phyloP scores from a whole-genome alignment of 345 rosid species.

The Pistacia atlantica region DNA sequence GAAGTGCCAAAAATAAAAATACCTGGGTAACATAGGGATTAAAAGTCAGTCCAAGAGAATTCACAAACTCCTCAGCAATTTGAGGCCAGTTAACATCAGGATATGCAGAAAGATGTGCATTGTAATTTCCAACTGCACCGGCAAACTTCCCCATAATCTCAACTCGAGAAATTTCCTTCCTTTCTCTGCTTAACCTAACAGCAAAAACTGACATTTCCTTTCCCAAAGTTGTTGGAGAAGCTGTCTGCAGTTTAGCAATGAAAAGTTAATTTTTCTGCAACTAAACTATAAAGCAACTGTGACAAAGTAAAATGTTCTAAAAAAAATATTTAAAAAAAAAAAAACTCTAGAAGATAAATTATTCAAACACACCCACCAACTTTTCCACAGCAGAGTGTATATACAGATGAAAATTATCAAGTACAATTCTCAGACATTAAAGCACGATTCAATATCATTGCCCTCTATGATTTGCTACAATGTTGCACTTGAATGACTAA shows the following conservation, averaged over 20 bases:
- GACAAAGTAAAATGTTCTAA: not conserved
- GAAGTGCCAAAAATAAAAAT: not conserved
- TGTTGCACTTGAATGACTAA: not conserved
- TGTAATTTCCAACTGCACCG: slow-evolving; percentile 97
- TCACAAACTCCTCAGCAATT: slow-evolving; percentile 78
- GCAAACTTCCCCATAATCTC: slow-evolving; percentile 91
- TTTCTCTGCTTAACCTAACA: slow-evolving; percentile 78
- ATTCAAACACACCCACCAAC: not conserved
- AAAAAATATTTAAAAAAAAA: not conserved
- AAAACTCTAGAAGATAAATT: not conserved
- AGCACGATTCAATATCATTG: not conserved
- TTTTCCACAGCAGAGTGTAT: not conserved
- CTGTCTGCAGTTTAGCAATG: slow-evolving; percentile 58
- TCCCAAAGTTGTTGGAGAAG: slow-evolving; percentile 91
- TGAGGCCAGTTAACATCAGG: slow-evolving; percentile 72
- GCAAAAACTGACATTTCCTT: slow-evolving; percentile 97
- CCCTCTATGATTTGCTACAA: not conserved
- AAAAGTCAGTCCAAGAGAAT: slow-evolving; percentile 79
- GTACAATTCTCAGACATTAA: not conserved
- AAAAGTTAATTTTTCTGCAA: slow-evolving; percentile 12
- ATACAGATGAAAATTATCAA: not conserved
- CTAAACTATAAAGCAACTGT: not conserved
- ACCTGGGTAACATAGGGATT: slow-evolving; percentile 96
- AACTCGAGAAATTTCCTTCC: slow-evolving; percentile 65
- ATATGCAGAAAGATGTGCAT: slow-evolving; percentile 91